Evolutionary conservation across 495 filamentous ascomycete genomes (phyloP).

Genomic region (Pyrenula aspistea): DNA sequence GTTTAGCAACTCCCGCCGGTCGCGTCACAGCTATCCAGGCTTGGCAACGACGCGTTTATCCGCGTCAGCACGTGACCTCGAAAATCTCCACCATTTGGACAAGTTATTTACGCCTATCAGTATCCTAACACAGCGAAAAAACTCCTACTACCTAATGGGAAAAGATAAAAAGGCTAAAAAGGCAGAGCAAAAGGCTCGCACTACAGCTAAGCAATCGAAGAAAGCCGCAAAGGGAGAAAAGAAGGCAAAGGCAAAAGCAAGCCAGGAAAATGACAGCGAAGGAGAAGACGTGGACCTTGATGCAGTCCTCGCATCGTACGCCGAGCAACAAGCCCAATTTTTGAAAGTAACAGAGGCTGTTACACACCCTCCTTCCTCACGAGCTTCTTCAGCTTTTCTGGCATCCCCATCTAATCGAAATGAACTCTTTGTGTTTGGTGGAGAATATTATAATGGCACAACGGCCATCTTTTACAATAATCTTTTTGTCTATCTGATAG

Average conservation of each 20-base stretch:
- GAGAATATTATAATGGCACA: constrained; percentile 57
- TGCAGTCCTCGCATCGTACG: constrained; percentile 87
- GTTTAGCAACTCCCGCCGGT: too few relatives aligned
- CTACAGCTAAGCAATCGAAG: constrained; percentile 40
- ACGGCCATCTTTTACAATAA: constrained; percentile 55
- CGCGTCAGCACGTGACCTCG: constrained; percentile 14
- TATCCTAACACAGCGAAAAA: too few relatives aligned
- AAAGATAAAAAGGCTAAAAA: constrained; percentile 41
- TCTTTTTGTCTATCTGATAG: constrained; percentile 80
- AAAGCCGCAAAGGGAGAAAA: constrained; percentile 70
- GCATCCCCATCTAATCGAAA: constrained; percentile 75
- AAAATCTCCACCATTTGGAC: too few relatives aligned
- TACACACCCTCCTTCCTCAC: constrained; percentile 63
- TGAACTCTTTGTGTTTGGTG: constrained; percentile 87
- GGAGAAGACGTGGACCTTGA: constrained; percentile 91
- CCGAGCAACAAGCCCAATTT: constrained; percentile 73
- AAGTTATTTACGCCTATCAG: too few relatives aligned
- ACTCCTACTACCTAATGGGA: constrained; percentile 21
- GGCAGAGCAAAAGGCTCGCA: constrained; percentile 41
- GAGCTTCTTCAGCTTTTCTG: constrained; percentile 67
- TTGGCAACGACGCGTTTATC: constrained; percentile 6
- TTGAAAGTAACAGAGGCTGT: constrained; percentile 80
- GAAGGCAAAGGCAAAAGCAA: constrained; percentile 45
- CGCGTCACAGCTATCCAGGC: too few relatives aligned
- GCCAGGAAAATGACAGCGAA: constrained; percentile 56